phyloP scores from a whole-genome alignment of 257 asterid species.

The Hygrophila difformis region DNA sequence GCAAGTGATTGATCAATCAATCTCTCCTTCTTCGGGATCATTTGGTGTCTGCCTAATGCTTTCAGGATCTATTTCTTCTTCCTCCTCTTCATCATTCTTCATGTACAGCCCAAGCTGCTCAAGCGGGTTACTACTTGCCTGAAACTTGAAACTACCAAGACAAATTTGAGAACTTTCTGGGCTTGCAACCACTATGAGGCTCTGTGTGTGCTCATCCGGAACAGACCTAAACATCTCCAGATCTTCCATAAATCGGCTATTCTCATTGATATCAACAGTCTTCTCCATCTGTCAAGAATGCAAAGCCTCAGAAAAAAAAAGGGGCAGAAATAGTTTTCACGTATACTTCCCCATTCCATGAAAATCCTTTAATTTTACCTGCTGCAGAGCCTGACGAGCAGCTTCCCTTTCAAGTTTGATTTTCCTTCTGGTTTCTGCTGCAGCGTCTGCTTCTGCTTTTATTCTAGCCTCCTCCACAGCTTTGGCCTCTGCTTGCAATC shows the following conservation, averaged over 20 bases:
- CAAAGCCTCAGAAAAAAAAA: not conserved
- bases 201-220: conserved; percentile 29
- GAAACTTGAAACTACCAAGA: conserved; percentile 43
- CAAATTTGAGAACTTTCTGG: conserved; percentile 30
- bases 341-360: not conserved
- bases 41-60: conserved; percentile 13
- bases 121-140: conserved; percentile 35
- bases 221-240: conserved; percentile 37
- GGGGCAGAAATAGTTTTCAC: not conserved
- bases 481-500: conserved; percentile 75
- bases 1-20: conserved; percentile 12
- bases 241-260: conserved; percentile 41
- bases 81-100: conserved; percentile 48
- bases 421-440: conserved; percentile 51
- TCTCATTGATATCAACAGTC: conserved; percentile 68
- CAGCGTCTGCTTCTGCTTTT: conserved; percentile 68
- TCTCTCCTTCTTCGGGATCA: conserved; percentile 24
- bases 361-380: conserved; percentile 31
- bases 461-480: conserved; percentile 72
- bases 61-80: conserved; percentile 30
- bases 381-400: conserved; percentile 67
- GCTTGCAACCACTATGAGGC: conserved; percentile 30
- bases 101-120: conserved; percentile 55
- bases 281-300: conserved; percentile 54
- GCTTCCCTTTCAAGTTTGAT: conserved; percentile 83